These are phyloP conservation scores for Blakeslea trispora DNA, from an alignment of 371 early-diverging fungal genomes.

Conservation along the genomic window DNA sequence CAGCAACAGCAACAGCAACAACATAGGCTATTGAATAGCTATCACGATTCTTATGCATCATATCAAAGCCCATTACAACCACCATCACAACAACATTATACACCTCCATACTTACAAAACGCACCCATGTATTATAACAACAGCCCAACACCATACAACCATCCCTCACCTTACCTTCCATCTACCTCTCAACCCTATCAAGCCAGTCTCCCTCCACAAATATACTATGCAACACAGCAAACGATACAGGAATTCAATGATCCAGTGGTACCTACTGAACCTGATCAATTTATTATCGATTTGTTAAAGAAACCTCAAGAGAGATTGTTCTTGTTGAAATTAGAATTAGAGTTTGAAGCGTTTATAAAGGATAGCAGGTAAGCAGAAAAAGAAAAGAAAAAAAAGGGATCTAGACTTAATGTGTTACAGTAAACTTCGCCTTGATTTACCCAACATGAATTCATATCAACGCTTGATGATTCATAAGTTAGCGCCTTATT, in stretches of 20 bases:
- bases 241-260: conserved; percentile 22
- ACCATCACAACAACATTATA: background rate
- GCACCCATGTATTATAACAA: background rate
- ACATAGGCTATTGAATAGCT: conserved; percentile 8
- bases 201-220: conserved; percentile 15
- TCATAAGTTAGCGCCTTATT: conserved; percentile 75
- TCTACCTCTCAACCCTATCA: conserved; percentile 9
- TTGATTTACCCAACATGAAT: conserved; percentile 75
- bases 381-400: no score
- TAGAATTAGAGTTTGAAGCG: conserved; percentile 67
- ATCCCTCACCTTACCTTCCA: conserved; percentile 1
- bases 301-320: conserved; percentile 74
- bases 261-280: conserved; percentile 22
- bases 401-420: no score
- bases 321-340: conserved; percentile 70
- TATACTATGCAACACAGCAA: background rate
- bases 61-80: conserved; percentile 1
- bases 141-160: background rate
- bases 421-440: conserved; percentile 26
- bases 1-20: no score
- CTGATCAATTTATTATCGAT: conserved; percentile 66
- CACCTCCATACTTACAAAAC: background rate
- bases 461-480: conserved; percentile 78
- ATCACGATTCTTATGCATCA: conserved; percentile 38
- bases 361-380: conserved; percentile 68